phyloP scores from a whole-genome alignment of 2,329 filamentous ascomycete species.

The Chaetothyriales sp. region DNA sequence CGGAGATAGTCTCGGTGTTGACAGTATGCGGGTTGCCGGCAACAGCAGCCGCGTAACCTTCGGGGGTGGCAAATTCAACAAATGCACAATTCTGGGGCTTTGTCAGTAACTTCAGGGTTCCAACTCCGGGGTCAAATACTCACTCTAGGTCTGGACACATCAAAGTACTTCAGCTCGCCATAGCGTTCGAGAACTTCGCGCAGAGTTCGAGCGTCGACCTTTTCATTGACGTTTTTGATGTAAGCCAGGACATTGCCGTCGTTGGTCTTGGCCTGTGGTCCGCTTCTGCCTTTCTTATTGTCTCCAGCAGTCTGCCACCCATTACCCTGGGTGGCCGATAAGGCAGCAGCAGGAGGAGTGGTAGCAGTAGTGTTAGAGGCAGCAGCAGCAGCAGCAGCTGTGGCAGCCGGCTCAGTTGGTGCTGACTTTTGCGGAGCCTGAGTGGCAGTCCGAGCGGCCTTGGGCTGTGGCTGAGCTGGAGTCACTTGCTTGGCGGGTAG shows the following conservation, averaged over 20 bases:
- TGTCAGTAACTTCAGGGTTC: slow-evolving; percentile 7
- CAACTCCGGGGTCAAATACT: slow-evolving; percentile 12
- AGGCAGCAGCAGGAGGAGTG: slow-evolving; percentile 23
- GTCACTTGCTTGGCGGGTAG: slow-evolving; percentile 20
- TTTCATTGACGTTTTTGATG: slow-evolving; percentile 89
- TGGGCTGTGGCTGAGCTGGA: slow-evolving; percentile 23
- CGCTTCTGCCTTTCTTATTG: slow-evolving; percentile 63
- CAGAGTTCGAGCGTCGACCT: slow-evolving; percentile 61
- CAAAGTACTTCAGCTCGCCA: slow-evolving; percentile 48
- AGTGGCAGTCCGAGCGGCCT: slow-evolving; percentile 21
- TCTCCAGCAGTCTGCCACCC: slow-evolving; percentile 87
- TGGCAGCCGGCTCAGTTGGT: slow-evolving; percentile 20
- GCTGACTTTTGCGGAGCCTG: slow-evolving; percentile 22
- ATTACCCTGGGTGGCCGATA: slow-evolving; percentile 23
- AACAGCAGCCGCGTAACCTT: slow-evolving; percentile 70
- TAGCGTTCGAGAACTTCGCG: slow-evolving; percentile 55
- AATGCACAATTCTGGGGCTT: slow-evolving; percentile 78
- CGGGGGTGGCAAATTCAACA: slow-evolving; percentile 71
- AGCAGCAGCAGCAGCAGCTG: slow-evolving; percentile 24
- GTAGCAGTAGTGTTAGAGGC: slow-evolving; percentile 20
- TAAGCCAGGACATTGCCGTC: slow-evolving; percentile 71
- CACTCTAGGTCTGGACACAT: slow-evolving; percentile 62
- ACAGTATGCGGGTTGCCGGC: slow-evolving; percentile 74
- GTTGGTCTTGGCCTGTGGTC: slow-evolving; percentile 43
- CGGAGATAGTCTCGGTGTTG: slow-evolving; percentile 63